A percentile compares a stretch with the other conserved stretches of the same genome.
phyloP scores from a whole-genome alignment of 257 asterid species.

The Capsicum rhomboideum region DNA sequence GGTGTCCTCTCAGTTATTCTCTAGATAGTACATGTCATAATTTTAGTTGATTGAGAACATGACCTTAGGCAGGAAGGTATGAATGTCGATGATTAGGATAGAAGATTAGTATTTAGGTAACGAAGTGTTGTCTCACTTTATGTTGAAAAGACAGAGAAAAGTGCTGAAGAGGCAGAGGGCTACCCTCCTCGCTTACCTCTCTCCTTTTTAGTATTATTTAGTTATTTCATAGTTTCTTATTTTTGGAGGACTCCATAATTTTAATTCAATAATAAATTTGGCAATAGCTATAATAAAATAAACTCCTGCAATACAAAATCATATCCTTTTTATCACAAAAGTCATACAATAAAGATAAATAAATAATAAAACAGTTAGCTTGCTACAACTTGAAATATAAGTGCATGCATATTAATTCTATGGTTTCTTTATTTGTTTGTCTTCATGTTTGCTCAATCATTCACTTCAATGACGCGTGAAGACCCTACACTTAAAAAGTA shows the following conservation, averaged over 20 bases:
- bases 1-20: too few species aligned
- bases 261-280: neutral
- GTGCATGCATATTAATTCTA: neutral
- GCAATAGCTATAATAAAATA: neutral
- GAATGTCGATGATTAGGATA: too few species aligned
- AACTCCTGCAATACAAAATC: neutral
- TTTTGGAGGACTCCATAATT: neutral
- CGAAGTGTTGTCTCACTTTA: too few species aligned
- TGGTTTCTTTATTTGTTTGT: neutral
- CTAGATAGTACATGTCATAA: too few species aligned
- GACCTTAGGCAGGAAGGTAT: too few species aligned
- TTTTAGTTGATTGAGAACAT: too few species aligned
- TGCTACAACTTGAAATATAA: neutral
- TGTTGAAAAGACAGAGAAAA: too few species aligned
- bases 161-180: too few species aligned
- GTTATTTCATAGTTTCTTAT: neutral
- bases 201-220: neutral
- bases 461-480: neutral
- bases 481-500: neutral
- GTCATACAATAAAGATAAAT: neutral
- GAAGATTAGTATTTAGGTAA: too few species aligned
- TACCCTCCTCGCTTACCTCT: too few species aligned
- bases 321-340: neutral
- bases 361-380: neutral
- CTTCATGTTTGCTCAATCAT: neutral